Percentiles rank a stretch among this genome's conserved stretches.
Evolutionary conservation across 2,329 filamentous ascomycete genomes (phyloP).

Genomic region (Teratosphaeria destructans): DNA sequence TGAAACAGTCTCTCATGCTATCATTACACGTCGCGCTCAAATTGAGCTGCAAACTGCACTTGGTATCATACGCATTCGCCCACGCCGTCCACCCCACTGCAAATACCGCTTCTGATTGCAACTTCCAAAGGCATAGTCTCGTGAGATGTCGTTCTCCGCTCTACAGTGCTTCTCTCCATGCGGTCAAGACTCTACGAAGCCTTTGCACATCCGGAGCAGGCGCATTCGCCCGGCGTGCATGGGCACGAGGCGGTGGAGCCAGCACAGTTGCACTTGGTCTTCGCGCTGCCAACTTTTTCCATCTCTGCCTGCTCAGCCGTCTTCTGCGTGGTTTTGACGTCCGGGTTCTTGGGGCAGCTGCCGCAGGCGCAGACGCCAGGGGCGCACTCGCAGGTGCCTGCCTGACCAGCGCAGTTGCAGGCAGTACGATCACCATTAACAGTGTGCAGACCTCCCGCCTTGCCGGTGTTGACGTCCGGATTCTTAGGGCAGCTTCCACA

Average conservation of each 20-base stretch:
- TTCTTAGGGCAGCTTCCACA: constrained; percentile 39
- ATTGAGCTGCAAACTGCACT: not conserved
- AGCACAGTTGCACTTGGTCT: constrained; percentile 42
- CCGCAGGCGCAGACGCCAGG: constrained; percentile 37
- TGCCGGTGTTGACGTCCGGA: constrained; percentile 22
- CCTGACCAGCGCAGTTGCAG: constrained; percentile 36
- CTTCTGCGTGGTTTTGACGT: constrained; percentile 12
- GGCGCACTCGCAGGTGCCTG: constrained; percentile 35
- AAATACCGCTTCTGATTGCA: not conserved
- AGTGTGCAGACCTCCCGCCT: constrained; percentile 43
- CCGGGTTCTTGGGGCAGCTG: constrained; percentile 38
- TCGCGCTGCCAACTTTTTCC: constrained; percentile 39
- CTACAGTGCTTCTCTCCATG: not conserved
- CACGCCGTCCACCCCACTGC: not conserved
- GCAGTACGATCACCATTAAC: constrained; percentile 31
- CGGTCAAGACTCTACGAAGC: constrained; percentile 11
- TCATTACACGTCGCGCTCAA: not conserved
- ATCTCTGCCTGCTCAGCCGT: constrained; percentile 26
- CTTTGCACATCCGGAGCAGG: constrained; percentile 39
- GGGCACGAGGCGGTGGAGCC: constrained; percentile 35
- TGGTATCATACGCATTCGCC: not conserved
- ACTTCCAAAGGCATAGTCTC: not conserved
- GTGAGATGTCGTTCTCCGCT: not conserved
- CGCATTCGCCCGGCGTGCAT: constrained; percentile 38
- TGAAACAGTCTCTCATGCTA: not conserved